Percentiles rank a stretch among this genome's conserved stretches.
Conservation (phyloP, 2,329 filamentous ascomycete species). For the Ophiosphaerella herpotricha region DNA sequence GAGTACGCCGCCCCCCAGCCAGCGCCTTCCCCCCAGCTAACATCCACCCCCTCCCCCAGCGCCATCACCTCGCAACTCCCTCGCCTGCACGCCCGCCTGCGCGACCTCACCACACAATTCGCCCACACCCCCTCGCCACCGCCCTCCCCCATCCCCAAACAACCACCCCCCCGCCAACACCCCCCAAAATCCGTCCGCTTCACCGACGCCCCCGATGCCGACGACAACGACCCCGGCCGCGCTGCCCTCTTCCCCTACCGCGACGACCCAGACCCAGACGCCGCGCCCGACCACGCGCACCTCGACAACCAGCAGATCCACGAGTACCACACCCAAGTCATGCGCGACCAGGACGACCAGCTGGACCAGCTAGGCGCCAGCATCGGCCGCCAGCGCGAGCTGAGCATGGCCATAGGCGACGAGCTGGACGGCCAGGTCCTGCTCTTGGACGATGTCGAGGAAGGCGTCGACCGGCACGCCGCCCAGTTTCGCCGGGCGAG, state of each 20-base stretch:
- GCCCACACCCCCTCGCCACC: constrained; percentile 52
- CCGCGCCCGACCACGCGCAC: constrained; percentile 56
- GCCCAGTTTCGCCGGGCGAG: constrained; percentile 75
- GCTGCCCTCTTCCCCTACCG: constrained; percentile 70
- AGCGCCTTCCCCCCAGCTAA: not conserved
- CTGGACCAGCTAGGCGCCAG: constrained; percentile 85
- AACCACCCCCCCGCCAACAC: constrained; percentile 42
- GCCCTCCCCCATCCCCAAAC: constrained; percentile 50
- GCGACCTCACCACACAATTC: constrained; percentile 80
- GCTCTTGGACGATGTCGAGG: constrained; percentile 88
- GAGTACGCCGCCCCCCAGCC: constrained; percentile 46
- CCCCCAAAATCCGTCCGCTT: constrained; percentile 81
- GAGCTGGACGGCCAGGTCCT: constrained; percentile 90
- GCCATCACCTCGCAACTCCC: constrained; percentile 62
- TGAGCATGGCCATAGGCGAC: constrained; percentile 94
- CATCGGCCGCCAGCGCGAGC: constrained; percentile 85
- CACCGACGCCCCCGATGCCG: constrained; percentile 59
- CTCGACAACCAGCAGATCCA: constrained; percentile 87
- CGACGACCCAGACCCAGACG: constrained; percentile 63
- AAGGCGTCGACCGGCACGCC: constrained; percentile 79
- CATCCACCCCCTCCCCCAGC: constrained; percentile 17
- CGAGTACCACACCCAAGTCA: constrained; percentile 76
- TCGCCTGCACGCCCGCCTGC: constrained; percentile 72
- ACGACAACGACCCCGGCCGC: constrained; percentile 51
- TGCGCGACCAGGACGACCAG: constrained; percentile 90